phyloP scores from a whole-genome alignment of 1,284 basidiomycete species.

The Malassezia vespertilionis region DNA sequence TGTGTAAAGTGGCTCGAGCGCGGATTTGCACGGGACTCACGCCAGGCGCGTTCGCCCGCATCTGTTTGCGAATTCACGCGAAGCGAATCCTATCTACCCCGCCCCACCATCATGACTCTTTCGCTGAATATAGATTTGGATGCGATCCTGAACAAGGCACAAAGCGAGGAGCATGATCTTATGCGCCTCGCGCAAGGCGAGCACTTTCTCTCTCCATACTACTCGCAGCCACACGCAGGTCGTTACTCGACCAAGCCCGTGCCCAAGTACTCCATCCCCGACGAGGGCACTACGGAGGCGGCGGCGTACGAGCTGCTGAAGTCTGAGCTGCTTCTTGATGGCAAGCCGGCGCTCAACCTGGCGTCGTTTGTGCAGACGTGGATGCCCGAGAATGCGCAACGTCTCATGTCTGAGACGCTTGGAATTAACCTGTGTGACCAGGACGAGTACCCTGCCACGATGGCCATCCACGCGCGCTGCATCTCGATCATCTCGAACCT shows the following conservation, averaged over 20 bases:
- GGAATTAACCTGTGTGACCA: conserved; percentile 69
- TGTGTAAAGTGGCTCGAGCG: too few relatives aligned
- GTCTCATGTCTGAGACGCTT: conserved; percentile 52
- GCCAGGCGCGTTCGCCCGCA: too few relatives aligned
- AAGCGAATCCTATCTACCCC: too few relatives aligned
- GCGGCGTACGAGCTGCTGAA: conserved; percentile 58
- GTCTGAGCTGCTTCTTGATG: conserved; percentile 59
- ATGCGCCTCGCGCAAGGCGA: conserved; percentile 20
- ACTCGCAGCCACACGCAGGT: conserved; percentile 25
- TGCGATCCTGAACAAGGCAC: conserved; percentile 27
- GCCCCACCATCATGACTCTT: conserved; percentile 30
- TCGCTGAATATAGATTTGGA: conserved; percentile 41
- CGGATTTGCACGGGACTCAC: too few relatives aligned
- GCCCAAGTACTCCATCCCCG: conserved; percentile 49
- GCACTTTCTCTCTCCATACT: not conserved
- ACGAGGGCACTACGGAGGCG: conserved; percentile 47
- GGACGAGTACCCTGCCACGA: conserved; percentile 67
- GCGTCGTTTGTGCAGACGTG: conserved; percentile 56
- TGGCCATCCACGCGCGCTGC: conserved; percentile 48
- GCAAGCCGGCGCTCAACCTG: conserved; percentile 66
- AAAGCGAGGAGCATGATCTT: conserved; percentile 30
- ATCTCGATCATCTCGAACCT: conserved; percentile 77
- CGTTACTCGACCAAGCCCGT: conserved; percentile 37
- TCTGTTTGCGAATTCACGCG: too few relatives aligned
- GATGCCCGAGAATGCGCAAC: conserved; percentile 52